These are phyloP conservation scores for Saturnispora zaruensis DNA, from an alignment of 805 yeast species.

Conservation along the genomic window DNA sequence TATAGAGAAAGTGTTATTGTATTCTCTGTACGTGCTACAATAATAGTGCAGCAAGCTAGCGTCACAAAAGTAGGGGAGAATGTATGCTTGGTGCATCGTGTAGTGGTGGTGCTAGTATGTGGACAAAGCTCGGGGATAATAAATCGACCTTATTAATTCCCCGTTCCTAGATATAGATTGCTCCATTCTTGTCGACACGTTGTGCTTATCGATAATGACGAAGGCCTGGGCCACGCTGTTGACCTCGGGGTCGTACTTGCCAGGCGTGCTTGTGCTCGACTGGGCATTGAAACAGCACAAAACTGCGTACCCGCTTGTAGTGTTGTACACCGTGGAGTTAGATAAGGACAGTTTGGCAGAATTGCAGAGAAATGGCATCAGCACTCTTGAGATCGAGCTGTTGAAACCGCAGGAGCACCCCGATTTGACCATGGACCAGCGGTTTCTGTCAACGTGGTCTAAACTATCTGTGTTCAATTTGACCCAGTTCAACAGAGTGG, in stretches of 20 bases:
- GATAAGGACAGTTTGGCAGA: constrained; percentile 32
- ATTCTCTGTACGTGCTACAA: neutral
- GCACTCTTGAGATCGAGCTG: constrained; percentile 33
- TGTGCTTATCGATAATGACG: neutral
- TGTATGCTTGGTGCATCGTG: neutral
- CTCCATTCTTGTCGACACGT: too few species aligned
- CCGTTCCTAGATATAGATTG: too few species aligned
- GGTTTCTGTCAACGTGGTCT: constrained; percentile 57
- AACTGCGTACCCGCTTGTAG: constrained; percentile 45
- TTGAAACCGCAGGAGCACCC: constrained; percentile 37
- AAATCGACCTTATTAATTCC: neutral
- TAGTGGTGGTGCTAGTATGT: neutral
- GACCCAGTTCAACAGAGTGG: constrained; percentile 42
- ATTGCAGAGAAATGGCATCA: constrained; percentile 34
- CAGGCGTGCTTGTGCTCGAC: constrained; percentile 44
- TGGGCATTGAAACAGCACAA: constrained; percentile 35
- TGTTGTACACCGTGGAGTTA: constrained; percentile 43
- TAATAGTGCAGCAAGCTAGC: neutral
- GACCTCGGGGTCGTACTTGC: constrained; percentile 42
- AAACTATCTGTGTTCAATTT: constrained; percentile 48
- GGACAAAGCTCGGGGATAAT: neutral
- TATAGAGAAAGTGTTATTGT: neutral
- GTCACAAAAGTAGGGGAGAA: neutral
- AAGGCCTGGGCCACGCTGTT: constrained; percentile 49
- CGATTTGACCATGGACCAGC: constrained; percentile 40